phyloP scores from a whole-genome alignment of 345 rosid genomes.

The Dovyalis caffra region DNA sequence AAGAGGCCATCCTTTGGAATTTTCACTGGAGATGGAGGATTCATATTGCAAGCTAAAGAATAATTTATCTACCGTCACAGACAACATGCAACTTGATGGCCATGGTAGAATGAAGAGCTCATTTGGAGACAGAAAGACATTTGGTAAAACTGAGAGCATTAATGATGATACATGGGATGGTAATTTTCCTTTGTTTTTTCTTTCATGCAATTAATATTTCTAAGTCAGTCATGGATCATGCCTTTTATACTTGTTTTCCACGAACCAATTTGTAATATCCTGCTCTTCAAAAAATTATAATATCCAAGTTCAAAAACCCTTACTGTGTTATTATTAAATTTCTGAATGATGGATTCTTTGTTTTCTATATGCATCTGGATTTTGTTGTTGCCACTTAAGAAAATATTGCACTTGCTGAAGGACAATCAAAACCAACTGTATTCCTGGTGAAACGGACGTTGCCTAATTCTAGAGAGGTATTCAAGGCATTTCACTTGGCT shows the following conservation, averaged over 20 bases:
- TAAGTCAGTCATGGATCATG: not conserved
- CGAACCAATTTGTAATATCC: not conserved
- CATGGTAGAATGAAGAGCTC: slow-evolving; percentile 32
- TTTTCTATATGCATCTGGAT: not conserved
- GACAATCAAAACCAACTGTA: not conserved
- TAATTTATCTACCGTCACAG: slow-evolving; percentile 25
- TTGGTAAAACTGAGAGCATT: slow-evolving; percentile 17
- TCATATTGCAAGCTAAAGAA: slow-evolving; percentile 26
- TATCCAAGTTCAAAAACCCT: slow-evolving; percentile 15
- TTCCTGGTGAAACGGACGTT: not conserved
- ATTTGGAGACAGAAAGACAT: slow-evolving; percentile 23
- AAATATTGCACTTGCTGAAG: not conserved
- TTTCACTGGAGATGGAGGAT: slow-evolving; percentile 33
- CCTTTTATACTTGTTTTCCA: slow-evolving; percentile 8
- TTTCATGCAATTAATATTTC: not conserved
- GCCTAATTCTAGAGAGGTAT: not conserved
- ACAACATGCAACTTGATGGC: slow-evolving; percentile 28
- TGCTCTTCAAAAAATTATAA: slow-evolving; percentile 6
- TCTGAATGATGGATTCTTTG: not conserved
- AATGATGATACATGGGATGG: slow-evolving; percentile 47
- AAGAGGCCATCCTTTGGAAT: slow-evolving; percentile 28
- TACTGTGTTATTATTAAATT: not conserved
- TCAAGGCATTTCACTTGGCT: not conserved
- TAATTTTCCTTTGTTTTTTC: slow-evolving; percentile 22
- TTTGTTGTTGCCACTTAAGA: not conserved